Percentiles rank a stretch among this genome's conserved stretches.
Conservation (phyloP, 441 rosid species). For the Corymbia citriodora region DNA sequence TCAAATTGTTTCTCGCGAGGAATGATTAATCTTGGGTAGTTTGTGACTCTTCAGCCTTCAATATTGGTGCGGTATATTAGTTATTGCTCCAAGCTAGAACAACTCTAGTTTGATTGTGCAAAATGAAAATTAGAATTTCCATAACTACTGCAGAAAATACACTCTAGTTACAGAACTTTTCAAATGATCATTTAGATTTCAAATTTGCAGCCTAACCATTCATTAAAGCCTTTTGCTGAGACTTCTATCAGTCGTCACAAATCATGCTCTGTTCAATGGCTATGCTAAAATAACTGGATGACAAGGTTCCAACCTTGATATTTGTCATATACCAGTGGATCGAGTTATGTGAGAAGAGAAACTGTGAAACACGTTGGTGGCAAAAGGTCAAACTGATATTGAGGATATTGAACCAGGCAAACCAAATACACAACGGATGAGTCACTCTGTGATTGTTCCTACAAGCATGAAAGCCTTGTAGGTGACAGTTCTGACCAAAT, state of each 20-base stretch:
- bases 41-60: neutral
- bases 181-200: neutral
- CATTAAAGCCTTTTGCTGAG: neutral
- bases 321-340: neutral
- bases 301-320: neutral
- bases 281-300: neutral
- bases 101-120: neutral
- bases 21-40: neutral
- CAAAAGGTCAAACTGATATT: neutral
- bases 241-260: neutral
- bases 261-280: neutral
- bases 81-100: neutral
- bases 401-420: neutral
- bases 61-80: neutral
- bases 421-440: neutral
- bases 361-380: neutral
- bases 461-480: slow-evolving; percentile 56
- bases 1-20: neutral
- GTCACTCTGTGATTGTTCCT: slow-evolving; percentile 25
- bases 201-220: neutral
- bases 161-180: rapidly evolving
- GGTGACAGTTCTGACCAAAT: slow-evolving; percentile 28
- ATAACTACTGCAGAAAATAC: neutral
- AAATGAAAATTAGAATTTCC: neutral
- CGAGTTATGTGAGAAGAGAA: neutral